Evolutionary conservation across 352 stramenopile genomes (phyloP), one percentile per base, ranked within the genome.

Genomic region (Globisporangium irregulare): DNA sequence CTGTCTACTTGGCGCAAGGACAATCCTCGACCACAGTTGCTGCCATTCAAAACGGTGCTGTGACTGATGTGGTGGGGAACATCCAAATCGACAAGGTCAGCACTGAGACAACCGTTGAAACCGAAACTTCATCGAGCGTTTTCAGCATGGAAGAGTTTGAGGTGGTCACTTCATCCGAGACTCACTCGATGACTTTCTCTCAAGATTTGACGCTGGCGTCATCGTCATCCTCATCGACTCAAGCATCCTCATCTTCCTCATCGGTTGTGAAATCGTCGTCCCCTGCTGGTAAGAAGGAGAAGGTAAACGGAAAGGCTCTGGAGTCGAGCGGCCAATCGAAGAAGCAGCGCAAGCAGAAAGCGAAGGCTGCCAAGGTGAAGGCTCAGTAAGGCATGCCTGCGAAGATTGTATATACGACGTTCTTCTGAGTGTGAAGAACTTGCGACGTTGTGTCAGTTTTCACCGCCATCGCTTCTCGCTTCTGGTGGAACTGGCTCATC

Each of bases 1-100:
- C 74, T 8, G 72, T 63, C 1, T 87, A 86, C 32, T 46, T 86
- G 27, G 60, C 54, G 1, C 27, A 72, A 67, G 50, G 36, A 36
- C 61, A 61, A 12, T 5, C 14, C 8, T 25, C 29, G 32, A 41
- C 62, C 14, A 57, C 20, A n/a, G 48, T 67, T 50, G 29, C 53
- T 51, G 56, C 60, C 29, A 34, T 48, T 22, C 32, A 55, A 10
- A 38, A 29, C 20, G 32, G 20, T 5, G 29, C 6, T 50, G 64
- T 20, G 56, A 60, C 25, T 2, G 62, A 18, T 8, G 38, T 50
- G n/a, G 38, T 54, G 7, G 66, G 56, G 14, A 48, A 29, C 18
- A 6, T 62, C 15, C 41, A 53, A n/a, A 34, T 48, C 3, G 53
- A 69, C 15, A 46, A 53, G 22, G 34, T 34, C 29, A 58, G 48